Evolutionary conservation across 257 asterid genomes (phyloP).

Genomic region (Ehretia macrophylla): DNA sequence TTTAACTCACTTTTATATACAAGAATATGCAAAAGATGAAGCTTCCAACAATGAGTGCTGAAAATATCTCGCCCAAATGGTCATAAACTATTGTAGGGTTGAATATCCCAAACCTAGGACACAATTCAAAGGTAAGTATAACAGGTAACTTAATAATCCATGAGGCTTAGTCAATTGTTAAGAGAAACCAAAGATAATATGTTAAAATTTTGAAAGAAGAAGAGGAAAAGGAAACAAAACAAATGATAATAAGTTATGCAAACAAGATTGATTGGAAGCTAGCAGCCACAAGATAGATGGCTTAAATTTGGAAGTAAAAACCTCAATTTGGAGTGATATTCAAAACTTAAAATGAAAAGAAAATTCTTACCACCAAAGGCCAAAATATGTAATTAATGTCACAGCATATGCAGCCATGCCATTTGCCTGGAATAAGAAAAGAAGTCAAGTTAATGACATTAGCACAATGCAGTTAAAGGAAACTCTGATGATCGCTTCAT

Average conservation of each 20-base stretch:
- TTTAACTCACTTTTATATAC: constrained; percentile 68
- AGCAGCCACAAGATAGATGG: too few relatives aligned
- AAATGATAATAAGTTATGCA: too few relatives aligned
- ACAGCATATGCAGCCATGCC: constrained; percentile 82
- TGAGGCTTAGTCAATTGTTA: constrained; percentile 4
- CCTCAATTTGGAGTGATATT: neutral
- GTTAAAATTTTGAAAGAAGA: too few relatives aligned
- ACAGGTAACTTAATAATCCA: constrained; percentile 1
- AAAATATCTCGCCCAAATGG: constrained; percentile 86
- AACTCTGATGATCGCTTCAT: neutral
- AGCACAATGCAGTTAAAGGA: neutral
- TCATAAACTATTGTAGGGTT: constrained; percentile 83
- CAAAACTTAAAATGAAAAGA: neutral
- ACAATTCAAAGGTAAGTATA: constrained; percentile 12
- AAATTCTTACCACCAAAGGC: constrained; percentile 85
- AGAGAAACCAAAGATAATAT: neutral
- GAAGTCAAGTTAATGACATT: constrained; percentile 7
- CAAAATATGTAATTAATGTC: constrained; percentile 61
- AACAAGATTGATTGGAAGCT: too few relatives aligned
- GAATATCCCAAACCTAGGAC: constrained; percentile 79
- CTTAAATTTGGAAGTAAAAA: neutral
- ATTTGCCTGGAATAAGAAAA: constrained; percentile 62
- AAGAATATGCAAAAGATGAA: constrained; percentile 68
- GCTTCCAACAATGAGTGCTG: constrained; percentile 89
- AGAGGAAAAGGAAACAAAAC: too few relatives aligned